These are phyloP conservation scores for Quercus variabilis DNA, from an alignment of 306 rosid species.

Conservation along the genomic window DNA sequence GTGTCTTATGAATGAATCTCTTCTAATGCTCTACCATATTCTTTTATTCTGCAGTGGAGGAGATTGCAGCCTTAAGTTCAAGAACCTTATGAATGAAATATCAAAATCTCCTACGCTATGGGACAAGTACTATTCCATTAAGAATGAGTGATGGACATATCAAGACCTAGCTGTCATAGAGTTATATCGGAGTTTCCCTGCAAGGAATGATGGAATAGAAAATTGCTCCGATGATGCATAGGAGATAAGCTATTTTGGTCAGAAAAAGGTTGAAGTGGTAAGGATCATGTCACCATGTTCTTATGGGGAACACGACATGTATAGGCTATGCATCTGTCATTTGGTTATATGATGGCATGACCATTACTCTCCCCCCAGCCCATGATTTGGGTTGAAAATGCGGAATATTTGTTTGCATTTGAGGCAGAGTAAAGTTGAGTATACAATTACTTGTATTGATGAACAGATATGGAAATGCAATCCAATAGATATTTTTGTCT, in stretches of 20 bases:
- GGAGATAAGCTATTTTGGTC: neutral
- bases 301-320: conserved; percentile 6
- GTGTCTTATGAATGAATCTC: neutral
- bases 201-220: neutral
- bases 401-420: neutral
- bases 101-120: conserved; percentile 66
- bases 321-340: conserved; percentile 7
- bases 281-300: neutral
- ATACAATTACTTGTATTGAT: neutral
- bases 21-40: conserved; percentile 10
- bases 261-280: neutral
- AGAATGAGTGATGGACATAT: conserved; percentile 61
- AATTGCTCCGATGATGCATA: neutral
- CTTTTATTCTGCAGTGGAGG: conserved; percentile 70
- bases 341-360: neutral
- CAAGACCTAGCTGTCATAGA: neutral
- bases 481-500: neutral
- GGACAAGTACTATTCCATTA: conserved; percentile 82
- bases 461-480: neutral
- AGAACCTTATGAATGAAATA: conserved; percentile 89
- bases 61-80: conserved; percentile 91
- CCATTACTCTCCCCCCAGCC: neutral
- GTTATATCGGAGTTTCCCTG: neutral
- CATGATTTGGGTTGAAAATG: neutral
- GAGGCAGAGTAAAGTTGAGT: neutral